Evolutionary conservation across 768 basidiomycete genomes (phyloP).

Genomic region (Sutorius australiensis): DNA sequence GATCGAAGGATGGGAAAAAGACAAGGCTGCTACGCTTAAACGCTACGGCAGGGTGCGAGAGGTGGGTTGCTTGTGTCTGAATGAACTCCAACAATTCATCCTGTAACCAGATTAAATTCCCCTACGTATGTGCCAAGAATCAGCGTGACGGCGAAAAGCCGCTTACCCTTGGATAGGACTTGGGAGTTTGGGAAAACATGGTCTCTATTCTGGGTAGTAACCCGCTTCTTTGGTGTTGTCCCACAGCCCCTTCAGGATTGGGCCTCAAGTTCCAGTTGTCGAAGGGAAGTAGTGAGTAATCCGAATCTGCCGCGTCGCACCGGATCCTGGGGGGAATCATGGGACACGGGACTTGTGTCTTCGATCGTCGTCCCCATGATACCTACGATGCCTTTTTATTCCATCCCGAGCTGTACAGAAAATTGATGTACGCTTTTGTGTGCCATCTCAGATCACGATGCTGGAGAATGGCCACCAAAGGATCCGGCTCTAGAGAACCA

Average conservation of each 20-base stretch:
- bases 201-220: slow-evolving; percentile 73
- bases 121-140: slow-evolving; percentile 60
- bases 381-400: slow-evolving; percentile 2
- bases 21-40: slow-evolving; percentile 83
- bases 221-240: slow-evolving; percentile 82
- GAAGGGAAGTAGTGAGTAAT: slow-evolving; percentile 72
- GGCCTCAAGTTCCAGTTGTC: slow-evolving; percentile 78
- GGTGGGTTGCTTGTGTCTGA: slow-evolving; percentile 34
- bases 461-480: slow-evolving; percentile 66
- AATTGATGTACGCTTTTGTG: slow-evolving; percentile 12
- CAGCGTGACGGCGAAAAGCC: neutral
- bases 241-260: slow-evolving; percentile 58
- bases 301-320: slow-evolving; percentile 35
- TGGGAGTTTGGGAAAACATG: slow-evolving; percentile 72
- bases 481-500: slow-evolving; percentile 47
- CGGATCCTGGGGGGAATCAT: slow-evolving; percentile 5
- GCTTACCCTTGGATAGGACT: slow-evolving; percentile 50
- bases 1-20: slow-evolving; percentile 98
- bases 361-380: slow-evolving; percentile 1
- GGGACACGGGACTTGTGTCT: slow-evolving; percentile 3
- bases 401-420: neutral
- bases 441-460: slow-evolving; percentile 31
- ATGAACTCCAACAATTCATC: neutral
- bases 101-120: slow-evolving; percentile 71
- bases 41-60: slow-evolving; percentile 82